Percentiles rank a stretch among this genome's conserved stretches.
Conservation (phyloP, 2,329 filamentous ascomycete species). For the Scopulariopsis brevicaulis region DNA sequence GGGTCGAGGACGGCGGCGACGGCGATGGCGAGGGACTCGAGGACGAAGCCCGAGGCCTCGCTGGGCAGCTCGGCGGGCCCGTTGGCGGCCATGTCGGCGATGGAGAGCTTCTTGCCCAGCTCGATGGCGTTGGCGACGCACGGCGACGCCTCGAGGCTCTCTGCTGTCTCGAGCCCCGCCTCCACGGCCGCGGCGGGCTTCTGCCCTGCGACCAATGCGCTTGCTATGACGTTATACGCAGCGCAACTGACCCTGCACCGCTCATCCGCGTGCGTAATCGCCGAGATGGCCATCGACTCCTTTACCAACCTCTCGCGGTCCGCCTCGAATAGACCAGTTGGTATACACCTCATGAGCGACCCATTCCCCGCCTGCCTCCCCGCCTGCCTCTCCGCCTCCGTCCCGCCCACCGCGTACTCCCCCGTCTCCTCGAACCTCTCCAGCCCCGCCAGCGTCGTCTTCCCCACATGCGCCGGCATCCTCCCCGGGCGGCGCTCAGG, state of each 20-base stretch:
- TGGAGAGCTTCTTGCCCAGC: conserved; percentile 13
- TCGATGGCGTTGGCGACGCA: conserved; percentile 13
- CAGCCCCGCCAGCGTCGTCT: conserved; percentile 23
- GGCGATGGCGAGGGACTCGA: conserved; percentile 27
- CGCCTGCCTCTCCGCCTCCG: conserved; percentile 23
- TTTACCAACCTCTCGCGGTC: conserved; percentile 13
- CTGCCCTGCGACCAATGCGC: conserved; percentile 16
- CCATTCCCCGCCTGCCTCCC: conserved; percentile 33
- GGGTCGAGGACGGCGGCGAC: conserved; percentile 29
- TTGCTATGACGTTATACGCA: conserved; percentile 26
- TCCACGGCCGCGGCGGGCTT: conserved; percentile 15
- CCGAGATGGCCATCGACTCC: conserved; percentile 24
- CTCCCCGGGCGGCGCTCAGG: conserved; percentile 21
- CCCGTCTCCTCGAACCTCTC: conserved; percentile 12
- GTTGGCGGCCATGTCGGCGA: conserved; percentile 16
- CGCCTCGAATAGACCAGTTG: conserved; percentile 26
- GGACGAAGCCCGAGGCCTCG: conserved; percentile 25
- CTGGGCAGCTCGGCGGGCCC: conserved; percentile 19
- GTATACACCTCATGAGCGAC: conserved; percentile 33
- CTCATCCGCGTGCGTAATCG: conserved; percentile 25
- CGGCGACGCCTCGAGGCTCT: conserved; percentile 11
- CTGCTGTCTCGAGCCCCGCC: conserved; percentile 13
- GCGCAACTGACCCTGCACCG: conserved; percentile 23
- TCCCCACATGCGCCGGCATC: conserved; percentile 25
- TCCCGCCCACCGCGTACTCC: conserved; percentile 17